Percentiles rank a stretch among this genome's conserved stretches.
Evolutionary conservation across 148 eudicot genomes (phyloP).

Genomic region (Amaranthus palmeri): DNA sequence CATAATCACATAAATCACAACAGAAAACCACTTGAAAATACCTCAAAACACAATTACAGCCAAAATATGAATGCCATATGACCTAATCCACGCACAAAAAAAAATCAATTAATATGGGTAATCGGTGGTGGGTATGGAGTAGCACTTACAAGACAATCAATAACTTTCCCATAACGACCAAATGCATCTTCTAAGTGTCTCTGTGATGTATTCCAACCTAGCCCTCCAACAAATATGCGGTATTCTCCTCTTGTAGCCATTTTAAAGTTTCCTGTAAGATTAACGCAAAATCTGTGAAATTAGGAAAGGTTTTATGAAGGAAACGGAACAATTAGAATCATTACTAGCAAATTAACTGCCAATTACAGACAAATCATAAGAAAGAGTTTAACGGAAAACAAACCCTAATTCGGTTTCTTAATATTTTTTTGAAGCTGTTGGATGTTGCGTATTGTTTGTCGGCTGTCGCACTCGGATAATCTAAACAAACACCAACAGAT

Average conservation of each 20-base stretch:
- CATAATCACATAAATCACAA: background rate
- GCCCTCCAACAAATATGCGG: conserved; percentile 48
- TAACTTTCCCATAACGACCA: conserved; percentile 42
- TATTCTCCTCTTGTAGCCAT: conserved; percentile 44
- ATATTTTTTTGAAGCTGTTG: no score
- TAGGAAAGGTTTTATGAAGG: background rate
- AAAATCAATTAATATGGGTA: no score
- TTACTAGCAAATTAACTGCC: background rate
- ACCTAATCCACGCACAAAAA: background rate
- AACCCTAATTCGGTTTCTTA: background rate
- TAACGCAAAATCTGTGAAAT: background rate
- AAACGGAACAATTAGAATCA: background rate
- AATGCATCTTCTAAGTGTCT: conserved; percentile 39
- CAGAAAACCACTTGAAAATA: background rate
- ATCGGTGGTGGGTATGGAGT: no score
- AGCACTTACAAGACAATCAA: conserved; percentile 39
- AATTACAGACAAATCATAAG: background rate
- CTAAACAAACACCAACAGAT: no score
- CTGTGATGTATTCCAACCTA: conserved; percentile 49
- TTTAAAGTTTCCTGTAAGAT: background rate
- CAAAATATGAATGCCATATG: background rate
- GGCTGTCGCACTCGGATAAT: no score
- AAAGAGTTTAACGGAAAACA: background rate
- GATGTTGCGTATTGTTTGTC: no score
- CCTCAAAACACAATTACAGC: background rate